Base-by-base conservation (phyloP, 2,329 filamentous ascomycete species). In the Fusarium fujikuroi region DNA sequence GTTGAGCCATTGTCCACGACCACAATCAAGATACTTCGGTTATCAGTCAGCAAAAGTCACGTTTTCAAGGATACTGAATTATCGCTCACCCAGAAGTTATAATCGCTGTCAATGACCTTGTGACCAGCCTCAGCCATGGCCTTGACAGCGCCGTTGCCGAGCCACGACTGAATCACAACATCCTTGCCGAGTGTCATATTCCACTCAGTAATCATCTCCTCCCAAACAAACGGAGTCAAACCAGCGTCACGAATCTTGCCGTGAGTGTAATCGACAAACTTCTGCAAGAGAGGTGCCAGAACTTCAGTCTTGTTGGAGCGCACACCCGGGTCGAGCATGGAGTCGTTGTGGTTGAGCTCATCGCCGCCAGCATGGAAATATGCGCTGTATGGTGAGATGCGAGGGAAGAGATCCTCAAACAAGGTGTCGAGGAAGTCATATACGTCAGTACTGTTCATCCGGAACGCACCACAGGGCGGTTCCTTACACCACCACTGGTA, bases 361-460 rank as follows among this genome's bases (percentile, higher is more conserved):
- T 97, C 95, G 61, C 95, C 95, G 49, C 95, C 95, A 2, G 93
- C 93, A 83, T 97, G 94, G 85, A 95, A 97, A 83, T 95, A 90
- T 11, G 89, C 84, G 5, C 92, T 87, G 80, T 93, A 94, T 0
- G 91, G 90, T 14, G 85, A 83, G 16, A 95, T 81, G 34, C 93
- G 87, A 19, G 94, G 94, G 60, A 97, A 84, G 30, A 97, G 79
- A 78, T 97, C 95, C n/a, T 87, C 86, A 75, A 94, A 92, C 19
- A 97, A 82, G 42, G 82, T 91, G 63, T 92, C 88, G 16, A 97
- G 81, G 80, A 97, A 97, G 3, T 87, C 83, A 75, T 92, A 87
- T 4, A 96, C 93, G 3, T 83, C 87, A 3, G 90, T 83, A 60
- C 90, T 91, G 82, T 96, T 95, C 63, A 97, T 88, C 80, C 93